Conservation (phyloP, 495 filamentous ascomycete species). For the Bathelium albidoporum region DNA sequence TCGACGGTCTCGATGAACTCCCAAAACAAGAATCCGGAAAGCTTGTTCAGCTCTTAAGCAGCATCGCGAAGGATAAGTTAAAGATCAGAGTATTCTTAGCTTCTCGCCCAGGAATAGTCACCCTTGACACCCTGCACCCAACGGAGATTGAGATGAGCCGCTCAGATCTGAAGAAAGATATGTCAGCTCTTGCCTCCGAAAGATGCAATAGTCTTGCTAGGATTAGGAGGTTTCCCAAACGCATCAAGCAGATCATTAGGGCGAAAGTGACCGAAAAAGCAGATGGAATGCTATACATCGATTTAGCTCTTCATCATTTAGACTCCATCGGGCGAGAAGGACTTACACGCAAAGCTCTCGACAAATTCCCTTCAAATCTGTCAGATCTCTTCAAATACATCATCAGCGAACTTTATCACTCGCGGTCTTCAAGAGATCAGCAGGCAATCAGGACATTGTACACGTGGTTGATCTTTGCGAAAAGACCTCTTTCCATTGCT, state of each 20-base stretch:
- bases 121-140: constrained; percentile 1
- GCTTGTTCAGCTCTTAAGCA: not conserved
- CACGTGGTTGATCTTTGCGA: not conserved
- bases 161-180: not conserved
- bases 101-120: not conserved
- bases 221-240: not conserved
- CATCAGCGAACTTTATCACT: not conserved
- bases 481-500: not conserved
- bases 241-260: constrained; percentile 1
- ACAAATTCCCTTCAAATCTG: not conserved
- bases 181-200: constrained; percentile 1
- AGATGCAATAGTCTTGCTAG: not conserved
- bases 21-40: not conserved
- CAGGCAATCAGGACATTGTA: constrained; percentile 1
- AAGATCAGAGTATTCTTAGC: not conserved
- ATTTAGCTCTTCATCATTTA: not conserved
- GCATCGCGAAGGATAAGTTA: not conserved
- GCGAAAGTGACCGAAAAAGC: constrained; percentile 1
- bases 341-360: not conserved
- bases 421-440: not conserved
- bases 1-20: constrained; percentile 1
- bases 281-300: constrained; percentile 1
- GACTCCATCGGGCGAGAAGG: not conserved
- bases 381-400: not conserved
- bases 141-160: constrained; percentile 3